Evolutionary conservation across 768 basidiomycete species (phyloP), one percentile per base, ranked within the genome.

Genomic region (Agrocybe chaxingu): DNA sequence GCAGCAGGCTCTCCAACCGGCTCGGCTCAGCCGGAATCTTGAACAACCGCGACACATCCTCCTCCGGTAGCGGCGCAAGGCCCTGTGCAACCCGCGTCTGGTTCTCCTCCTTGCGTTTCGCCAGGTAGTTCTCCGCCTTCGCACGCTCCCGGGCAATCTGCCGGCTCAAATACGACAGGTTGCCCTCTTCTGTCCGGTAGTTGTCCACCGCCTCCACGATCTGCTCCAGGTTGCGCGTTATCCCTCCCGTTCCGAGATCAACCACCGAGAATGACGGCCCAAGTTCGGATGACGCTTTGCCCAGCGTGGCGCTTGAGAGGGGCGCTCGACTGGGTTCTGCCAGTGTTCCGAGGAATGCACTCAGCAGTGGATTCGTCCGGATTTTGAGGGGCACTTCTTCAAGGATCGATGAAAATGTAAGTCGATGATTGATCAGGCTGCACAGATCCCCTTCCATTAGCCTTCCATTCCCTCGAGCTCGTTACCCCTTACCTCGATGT

Each of bases 31-130:
- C 72, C 6, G 92, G 89, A 34, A 93, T 89, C 72, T 88, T 92
- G 76, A 92, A 93, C 63, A 93, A 62, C 54, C 92, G 78, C 61
- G 80, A 76, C 32, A 92, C 81, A 60, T 92, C 88, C 64, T 96
- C 89, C 66, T 92, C 88, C 1, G 94, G 93, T 29, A 95, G 74
- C 55, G 94, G 91, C 19, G 81, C 81, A 45, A 95, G 71, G 9
- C 94, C 94, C 61, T 93, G 90, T 35, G 83, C 85, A 54, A 87
- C 77, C 39, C 94, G 81, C 45, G 72, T 72, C 34, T 77, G 78
- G 61, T 91, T 96, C 70, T 97, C 94, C 65, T 96, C 94, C 64
- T 87, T 90, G 49, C 92, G 83, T 69, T 93, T 94, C 60, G 81
- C 78, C 47, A 94, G 69, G 62, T 87, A 86, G 47, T 77, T 75